Percentiles rank a stretch among this genome's conserved stretches.
Conservation (phyloP, 192 early-diverging fungal genomes). For the Coemansia sp. region DNA sequence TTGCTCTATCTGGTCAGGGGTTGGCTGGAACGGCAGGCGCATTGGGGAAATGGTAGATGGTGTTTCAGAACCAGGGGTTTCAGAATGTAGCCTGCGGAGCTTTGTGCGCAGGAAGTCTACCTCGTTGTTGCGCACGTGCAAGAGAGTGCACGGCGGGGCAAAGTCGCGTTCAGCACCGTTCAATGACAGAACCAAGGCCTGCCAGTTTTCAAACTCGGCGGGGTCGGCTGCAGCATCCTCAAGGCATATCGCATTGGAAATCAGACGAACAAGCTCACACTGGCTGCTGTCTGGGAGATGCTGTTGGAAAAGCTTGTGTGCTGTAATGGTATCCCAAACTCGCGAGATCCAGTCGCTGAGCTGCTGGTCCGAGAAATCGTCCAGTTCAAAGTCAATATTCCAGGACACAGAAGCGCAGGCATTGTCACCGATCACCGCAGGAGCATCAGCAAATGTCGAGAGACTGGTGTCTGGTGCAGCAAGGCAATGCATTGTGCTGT, state of each 20-base stretch:
- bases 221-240: neutral
- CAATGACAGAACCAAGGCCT: constrained; percentile 1
- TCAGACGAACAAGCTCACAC: constrained; percentile 29
- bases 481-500: neutral
- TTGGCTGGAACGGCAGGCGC: constrained; percentile 26
- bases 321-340: constrained; percentile 32
- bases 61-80: neutral
- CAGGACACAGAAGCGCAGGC: neutral
- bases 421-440: neutral
- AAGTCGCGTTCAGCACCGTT: constrained; percentile 2
- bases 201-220: neutral
- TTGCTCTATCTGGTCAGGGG: constrained; percentile 8
- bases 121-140: constrained; percentile 33
- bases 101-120: constrained; percentile 18
- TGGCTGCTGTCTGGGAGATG: constrained; percentile 22
- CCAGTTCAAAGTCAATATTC: constrained; percentile 32
- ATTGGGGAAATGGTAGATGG: constrained; percentile 22
- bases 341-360: constrained; percentile 30
- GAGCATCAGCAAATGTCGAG: constrained; percentile 6
- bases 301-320: constrained; percentile 1
- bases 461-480: constrained; percentile 5
- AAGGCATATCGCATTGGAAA: constrained; percentile 30
- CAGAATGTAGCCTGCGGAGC: constrained; percentile 15
- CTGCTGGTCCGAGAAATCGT: constrained; percentile 31
- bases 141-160: constrained; percentile 17